Base-by-base conservation (phyloP, 371 early-diverging fungal genomes). In the Circinella minor region DNA sequence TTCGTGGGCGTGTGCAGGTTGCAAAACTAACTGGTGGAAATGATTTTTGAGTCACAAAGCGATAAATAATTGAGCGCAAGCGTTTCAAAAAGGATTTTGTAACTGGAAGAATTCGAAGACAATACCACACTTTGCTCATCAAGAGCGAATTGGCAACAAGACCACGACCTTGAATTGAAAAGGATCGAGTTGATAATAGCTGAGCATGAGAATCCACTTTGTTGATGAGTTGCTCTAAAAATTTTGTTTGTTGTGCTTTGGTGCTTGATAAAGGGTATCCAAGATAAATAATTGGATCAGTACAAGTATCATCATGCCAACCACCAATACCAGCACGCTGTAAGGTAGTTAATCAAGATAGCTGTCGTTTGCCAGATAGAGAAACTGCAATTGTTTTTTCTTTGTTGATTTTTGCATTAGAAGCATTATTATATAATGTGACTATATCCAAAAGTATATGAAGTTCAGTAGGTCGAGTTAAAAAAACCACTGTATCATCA, bases 401-500 rank as follows among this genome's bases (percentile, higher is more conserved):
- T 6, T 27, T n/a, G 36, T 60, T 60, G 5, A 60, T n/a, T 34
- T 55, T 49, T 2, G 66, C 51, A 20, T 51, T 27, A 9, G 55
- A 38, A 15, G 55, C 55, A n/a, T 55, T 7, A 10, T 51, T 27
- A 38, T 66, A 9, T 6, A 3, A 57, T 38, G n/a, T 3, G 18
- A 60, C 10, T n/a, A 60, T 1, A 7, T 8, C 14, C 46, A 67
- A 10, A 7, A 60, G 17, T 27, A 14, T 14, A 39, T 8, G 47
- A 13, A 43, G 17, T 34, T 70, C 65, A 1, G 4, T 8, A 15
- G 57, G 10, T 13, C 34, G n/a, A 2, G 43, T 3, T 3, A 71
- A 18, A 14, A 71, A 71, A 27, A 71, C 36, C 4, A 67, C 36
- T 18, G 55, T 11, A 37, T 71, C 72, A 59, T 71, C 72, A 39